A percentile compares a stretch with the other conserved stretches of the same genome.
These are phyloP conservation scores for Hypoxylon sp. DNA, from an alignment of 2,329 filamentous ascomycete species.

Conservation along the genomic window DNA sequence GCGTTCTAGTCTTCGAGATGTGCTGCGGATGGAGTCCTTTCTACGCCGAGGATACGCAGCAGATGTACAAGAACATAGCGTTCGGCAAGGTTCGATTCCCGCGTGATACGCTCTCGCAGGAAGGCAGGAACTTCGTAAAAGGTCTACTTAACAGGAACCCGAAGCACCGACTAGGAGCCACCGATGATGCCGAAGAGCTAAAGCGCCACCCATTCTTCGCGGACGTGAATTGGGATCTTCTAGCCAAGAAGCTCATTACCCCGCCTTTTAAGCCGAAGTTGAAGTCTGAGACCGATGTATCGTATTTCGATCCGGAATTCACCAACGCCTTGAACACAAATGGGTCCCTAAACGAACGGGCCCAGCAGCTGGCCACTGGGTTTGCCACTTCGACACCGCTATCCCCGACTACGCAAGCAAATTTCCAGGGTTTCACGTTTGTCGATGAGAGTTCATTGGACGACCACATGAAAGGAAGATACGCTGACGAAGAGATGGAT, in stretches of 20 bases:
- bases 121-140: slow-evolving; percentile 98
- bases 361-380: slow-evolving; percentile 86
- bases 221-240: slow-evolving; percentile 91
- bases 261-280: slow-evolving; percentile 98
- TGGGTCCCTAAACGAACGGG: slow-evolving; percentile 90
- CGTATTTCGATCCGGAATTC: slow-evolving; percentile 98
- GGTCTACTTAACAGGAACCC: slow-evolving; percentile 97
- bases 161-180: slow-evolving; percentile 92
- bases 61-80: slow-evolving; percentile 99
- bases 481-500: slow-evolving; percentile 73
- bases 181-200: slow-evolving; percentile 91
- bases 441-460: slow-evolving; percentile 98
- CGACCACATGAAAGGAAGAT: slow-evolving; percentile 77
- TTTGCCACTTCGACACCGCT: slow-evolving; percentile 92
- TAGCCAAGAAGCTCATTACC: slow-evolving; percentile 91
- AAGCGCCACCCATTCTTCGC: slow-evolving; percentile 95
- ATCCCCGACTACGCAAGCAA: slow-evolving; percentile 95
- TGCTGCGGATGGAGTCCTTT: slow-evolving; percentile 99
- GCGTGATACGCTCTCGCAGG: slow-evolving; percentile 91
- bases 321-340: slow-evolving; percentile 92
- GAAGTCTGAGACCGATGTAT: slow-evolving; percentile 95
- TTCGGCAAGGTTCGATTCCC: slow-evolving; percentile 99
- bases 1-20: slow-evolving; percentile 99
- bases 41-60: slow-evolving; percentile 98
- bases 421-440: slow-evolving; percentile 98